These are phyloP conservation scores for Elaeagnus macrophylla DNA, from an alignment of 306 rosid species.

Conservation along the genomic window DNA sequence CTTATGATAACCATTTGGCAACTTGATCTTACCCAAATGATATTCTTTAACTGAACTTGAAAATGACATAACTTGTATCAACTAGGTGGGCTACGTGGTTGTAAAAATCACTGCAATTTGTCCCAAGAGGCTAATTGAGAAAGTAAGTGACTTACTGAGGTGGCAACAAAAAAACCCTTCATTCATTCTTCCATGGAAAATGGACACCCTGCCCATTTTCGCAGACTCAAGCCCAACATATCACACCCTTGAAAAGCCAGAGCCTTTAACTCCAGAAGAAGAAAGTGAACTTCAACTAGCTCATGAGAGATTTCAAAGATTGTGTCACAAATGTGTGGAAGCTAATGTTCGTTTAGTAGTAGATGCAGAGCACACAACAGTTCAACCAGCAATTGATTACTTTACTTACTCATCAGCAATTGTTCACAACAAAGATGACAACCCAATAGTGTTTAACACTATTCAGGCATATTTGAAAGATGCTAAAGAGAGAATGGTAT, in stretches of 20 bases:
- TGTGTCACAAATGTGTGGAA: slow-evolving; percentile 44
- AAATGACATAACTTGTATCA: neutral
- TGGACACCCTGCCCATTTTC: slow-evolving; percentile 57
- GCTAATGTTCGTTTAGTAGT: slow-evolving; percentile 49
- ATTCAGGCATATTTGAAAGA: slow-evolving; percentile 77
- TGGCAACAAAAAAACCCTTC: slow-evolving; percentile 74
- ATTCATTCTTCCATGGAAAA: slow-evolving; percentile 68
- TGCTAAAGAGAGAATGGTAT: slow-evolving; percentile 55
- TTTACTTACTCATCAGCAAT: slow-evolving; percentile 67
- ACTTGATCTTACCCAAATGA: neutral
- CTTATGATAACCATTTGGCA: no score
- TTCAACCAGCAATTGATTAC: slow-evolving; percentile 91
- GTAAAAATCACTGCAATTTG: slow-evolving; percentile 82
- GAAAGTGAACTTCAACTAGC: slow-evolving; percentile 55
- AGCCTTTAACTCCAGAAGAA: slow-evolving; percentile 50
- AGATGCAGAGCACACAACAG: slow-evolving; percentile 74
- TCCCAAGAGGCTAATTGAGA: slow-evolving; percentile 54
- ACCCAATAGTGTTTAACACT: slow-evolving; percentile 55
- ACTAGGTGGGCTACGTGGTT: slow-evolving; percentile 56
- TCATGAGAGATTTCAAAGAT: slow-evolving; percentile 39
- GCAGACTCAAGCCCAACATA: slow-evolving; percentile 53
- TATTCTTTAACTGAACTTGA: neutral
- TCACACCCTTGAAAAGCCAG: slow-evolving; percentile 53
- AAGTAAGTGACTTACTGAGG: slow-evolving; percentile 68
- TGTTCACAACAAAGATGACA: slow-evolving; percentile 37